Conservation (phyloP, 1,284 basidiomycete species). For the Tetrapyrgos nigripes region DNA sequence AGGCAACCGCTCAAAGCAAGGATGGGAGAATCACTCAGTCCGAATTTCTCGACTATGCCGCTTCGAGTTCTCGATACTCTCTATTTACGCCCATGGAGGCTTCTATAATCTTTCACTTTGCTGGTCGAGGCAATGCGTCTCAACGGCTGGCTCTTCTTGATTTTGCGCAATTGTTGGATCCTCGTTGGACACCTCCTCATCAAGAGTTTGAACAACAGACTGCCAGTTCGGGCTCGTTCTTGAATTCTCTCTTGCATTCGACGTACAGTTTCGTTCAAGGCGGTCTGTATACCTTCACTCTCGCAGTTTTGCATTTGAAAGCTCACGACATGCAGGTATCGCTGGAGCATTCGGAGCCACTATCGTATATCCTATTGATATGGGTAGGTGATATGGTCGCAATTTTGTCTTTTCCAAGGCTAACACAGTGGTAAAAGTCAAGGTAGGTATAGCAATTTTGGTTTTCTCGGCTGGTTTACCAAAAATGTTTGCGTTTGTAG, state of each 20-base stretch:
- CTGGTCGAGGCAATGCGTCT: conserved; percentile 73
- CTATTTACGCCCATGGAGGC: conserved; percentile 97
- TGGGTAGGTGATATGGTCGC: conserved; percentile 62
- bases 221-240: conserved; percentile 43
- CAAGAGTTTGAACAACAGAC: conserved; percentile 41
- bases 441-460: conserved; percentile 55
- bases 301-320: conserved; percentile 5
- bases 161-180: conserved; percentile 90
- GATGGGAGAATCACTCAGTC: conserved; percentile 91
- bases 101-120: conserved; percentile 95
- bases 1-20: conserved; percentile 88
- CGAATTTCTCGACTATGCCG: conserved; percentile 80
- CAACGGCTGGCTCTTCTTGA: conserved; percentile 83
- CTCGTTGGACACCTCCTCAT: conserved; percentile 79
- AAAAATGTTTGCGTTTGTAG: conserved; percentile 39
- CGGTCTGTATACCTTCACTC: conserved; percentile 54
- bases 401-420: neutral
- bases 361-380: conserved; percentile 93
- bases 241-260: conserved; percentile 64
- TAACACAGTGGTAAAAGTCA: conserved; percentile 51
- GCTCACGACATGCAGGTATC: conserved; percentile 62
- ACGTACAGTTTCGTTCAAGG: conserved; percentile 90
- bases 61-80: conserved; percentile 84
- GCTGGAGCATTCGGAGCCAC: conserved; percentile 94
- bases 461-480: neutral